Percentiles rank a stretch among this genome's conserved stretches.
phyloP scores from a whole-genome alignment of 805 yeast species.

The Candida ponderosae region DNA sequence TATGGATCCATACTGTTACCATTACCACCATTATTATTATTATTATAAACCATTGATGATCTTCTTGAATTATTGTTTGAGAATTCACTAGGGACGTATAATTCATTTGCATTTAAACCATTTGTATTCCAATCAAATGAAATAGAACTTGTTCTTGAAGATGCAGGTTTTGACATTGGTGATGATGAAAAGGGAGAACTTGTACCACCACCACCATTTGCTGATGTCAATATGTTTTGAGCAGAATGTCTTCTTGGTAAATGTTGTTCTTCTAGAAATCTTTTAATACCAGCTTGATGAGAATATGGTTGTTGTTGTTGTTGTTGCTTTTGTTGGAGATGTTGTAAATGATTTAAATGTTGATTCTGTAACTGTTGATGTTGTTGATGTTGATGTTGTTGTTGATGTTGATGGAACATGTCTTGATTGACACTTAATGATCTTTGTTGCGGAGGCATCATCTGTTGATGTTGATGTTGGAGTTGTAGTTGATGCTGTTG shows the following conservation, averaged over 20 bases:
- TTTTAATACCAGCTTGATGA: slow-evolving; percentile 16
- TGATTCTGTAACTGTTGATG: neutral
- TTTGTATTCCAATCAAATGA: slow-evolving; percentile 24
- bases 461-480: slow-evolving; percentile 6
- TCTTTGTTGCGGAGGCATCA: slow-evolving; percentile 5
- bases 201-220: slow-evolving; percentile 12
- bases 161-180: slow-evolving; percentile 26
- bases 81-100: slow-evolving; percentile 12
- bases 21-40: slow-evolving; percentile 36
- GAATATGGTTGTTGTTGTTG: neutral
- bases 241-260: slow-evolving; percentile 21
- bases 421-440: neutral
- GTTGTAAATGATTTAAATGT: slow-evolving; percentile 9
- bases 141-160: slow-evolving; percentile 33
- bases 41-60: slow-evolving; percentile 35
- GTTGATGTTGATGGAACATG: slow-evolving; percentile 1
- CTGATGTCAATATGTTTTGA: slow-evolving; percentile 17
- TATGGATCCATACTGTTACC: slow-evolving; percentile 10
- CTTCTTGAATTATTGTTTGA: slow-evolving; percentile 28
- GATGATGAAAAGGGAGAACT: slow-evolving; percentile 26
- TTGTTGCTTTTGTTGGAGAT: slow-evolving; percentile 12
- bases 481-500: slow-evolving; percentile 5
- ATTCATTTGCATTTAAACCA: slow-evolving; percentile 11
- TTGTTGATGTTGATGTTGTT: slow-evolving; percentile 6
- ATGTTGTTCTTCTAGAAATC: slow-evolving; percentile 19